Evolutionary conservation across 805 yeast species (phyloP).

Genomic region (Spathaspora gorwiae): DNA sequence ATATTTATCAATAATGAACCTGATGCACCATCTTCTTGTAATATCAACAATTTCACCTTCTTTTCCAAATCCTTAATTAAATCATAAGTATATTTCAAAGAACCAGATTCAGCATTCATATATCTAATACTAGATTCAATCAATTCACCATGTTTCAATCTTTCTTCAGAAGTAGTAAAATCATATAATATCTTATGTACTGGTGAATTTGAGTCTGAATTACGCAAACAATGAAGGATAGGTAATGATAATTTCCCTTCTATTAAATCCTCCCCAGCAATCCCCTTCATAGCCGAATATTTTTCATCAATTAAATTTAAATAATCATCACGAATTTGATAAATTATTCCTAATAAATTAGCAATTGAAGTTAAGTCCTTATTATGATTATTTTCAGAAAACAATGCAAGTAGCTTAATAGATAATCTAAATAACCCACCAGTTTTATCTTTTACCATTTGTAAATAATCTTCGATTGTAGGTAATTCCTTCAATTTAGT

Average conservation of each 20-base stretch:
- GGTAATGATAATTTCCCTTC: constrained; percentile 92
- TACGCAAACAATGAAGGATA: constrained; percentile 50
- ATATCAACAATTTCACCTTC: constrained; percentile 14
- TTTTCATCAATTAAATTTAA: constrained; percentile 56
- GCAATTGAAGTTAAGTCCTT: constrained; percentile 48
- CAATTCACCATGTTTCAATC: constrained; percentile 11
- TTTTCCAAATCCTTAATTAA: constrained; percentile 18
- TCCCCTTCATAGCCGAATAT: constrained; percentile 60
- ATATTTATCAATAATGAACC: constrained; percentile 10
- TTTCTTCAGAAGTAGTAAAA: constrained; percentile 10
- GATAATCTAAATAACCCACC: constrained; percentile 84
- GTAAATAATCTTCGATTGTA: constrained; percentile 46
- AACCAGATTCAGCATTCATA: constrained; percentile 18
- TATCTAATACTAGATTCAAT: constrained; percentile 17
- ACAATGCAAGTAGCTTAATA: constrained; percentile 52
- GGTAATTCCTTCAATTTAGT: constrained; percentile 17
- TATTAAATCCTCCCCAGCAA: constrained; percentile 73
- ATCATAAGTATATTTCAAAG: constrained; percentile 21
- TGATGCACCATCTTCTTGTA: constrained; percentile 1
- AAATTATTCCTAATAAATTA: constrained; percentile 72
- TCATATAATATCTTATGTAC: constrained; percentile 20
- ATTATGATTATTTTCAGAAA: background rate
- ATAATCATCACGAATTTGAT: constrained; percentile 84
- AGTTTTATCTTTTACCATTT: constrained; percentile 82
- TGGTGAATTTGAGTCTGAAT: constrained; percentile 11